A percentile compares a stretch with the other conserved stretches of the same genome.
These are phyloP conservation scores for Globisporangium emineosum DNA, from an alignment of 352 stramenopile genomes.

Conservation along the genomic window DNA sequence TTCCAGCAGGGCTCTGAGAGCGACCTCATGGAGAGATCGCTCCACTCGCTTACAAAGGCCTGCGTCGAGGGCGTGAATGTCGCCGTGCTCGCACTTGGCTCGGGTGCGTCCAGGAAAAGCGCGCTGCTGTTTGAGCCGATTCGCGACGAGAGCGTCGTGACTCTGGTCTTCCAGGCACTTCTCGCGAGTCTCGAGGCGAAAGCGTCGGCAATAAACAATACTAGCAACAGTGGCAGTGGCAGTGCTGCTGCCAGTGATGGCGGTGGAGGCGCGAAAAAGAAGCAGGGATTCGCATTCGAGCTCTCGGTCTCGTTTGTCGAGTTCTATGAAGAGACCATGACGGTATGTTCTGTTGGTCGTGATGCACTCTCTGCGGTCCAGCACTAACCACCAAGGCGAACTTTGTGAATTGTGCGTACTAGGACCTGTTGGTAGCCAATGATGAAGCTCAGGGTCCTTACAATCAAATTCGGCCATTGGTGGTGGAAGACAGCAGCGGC, in stretches of 20 bases:
- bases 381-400: no score
- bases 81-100: constrained; percentile 39
- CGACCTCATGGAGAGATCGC: constrained; percentile 44
- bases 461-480: background rate
- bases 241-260: no score
- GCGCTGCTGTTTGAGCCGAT: constrained; percentile 37
- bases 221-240: background rate
- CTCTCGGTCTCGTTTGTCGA: constrained; percentile 48
- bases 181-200: constrained; percentile 32
- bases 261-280: background rate
- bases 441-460: constrained; percentile 1
- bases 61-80: constrained; percentile 56
- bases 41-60: constrained; percentile 36
- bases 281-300: constrained; percentile 26
- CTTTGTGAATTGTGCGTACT: background rate
- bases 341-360: constrained; percentile 10
- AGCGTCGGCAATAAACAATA: constrained; percentile 4
- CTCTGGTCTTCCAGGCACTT: constrained; percentile 33
- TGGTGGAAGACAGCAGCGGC: constrained; percentile 20
- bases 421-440: background rate
- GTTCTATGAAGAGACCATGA: constrained; percentile 55
- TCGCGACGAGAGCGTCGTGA: constrained; percentile 25
- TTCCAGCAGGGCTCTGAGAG: constrained; percentile 37
- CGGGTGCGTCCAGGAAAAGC: constrained; percentile 30
- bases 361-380: no score